Evolutionary conservation across 495 filamentous ascomycete species (phyloP), one percentile per base, ranked within the genome.

Genomic region (Daldinia vernicosa): DNA sequence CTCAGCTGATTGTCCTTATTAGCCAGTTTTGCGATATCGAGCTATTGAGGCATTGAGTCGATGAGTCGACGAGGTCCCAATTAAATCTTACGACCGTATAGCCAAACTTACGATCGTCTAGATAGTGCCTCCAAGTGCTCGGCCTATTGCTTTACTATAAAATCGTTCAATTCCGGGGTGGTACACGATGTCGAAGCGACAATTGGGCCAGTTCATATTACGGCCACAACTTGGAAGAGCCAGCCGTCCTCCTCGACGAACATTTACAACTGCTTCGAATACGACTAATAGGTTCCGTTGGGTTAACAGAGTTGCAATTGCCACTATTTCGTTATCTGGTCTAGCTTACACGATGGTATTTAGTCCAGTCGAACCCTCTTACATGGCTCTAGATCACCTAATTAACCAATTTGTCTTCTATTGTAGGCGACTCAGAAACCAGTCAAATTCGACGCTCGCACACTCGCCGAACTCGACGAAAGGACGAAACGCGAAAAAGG

Each of bases 391-490:
- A 30, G 47, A 54, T 19, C 37, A 14, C 40, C 33, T 52, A 76
- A 70, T 72, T 72, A 63, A 76, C 69, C 14, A 56, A 40, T 15
- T 52, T 19, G 9, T 26, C 30, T 15, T 57, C 60, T 27, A n/a
- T 24, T 63, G 26, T 75, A 85, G 83, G 74, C 78, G 40, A 60
- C 68, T 60, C 74, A 78, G 64, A 78, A 81, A 35, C 78, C 82
- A 32, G 71, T 76, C 22, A 76, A 75, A 40, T 76, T 82, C 70
- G 82, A 84, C 61, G 66, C 76, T 40, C 76, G 75, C 35, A 76
- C 92, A 58, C 93, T 93, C 60, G 91, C 91, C 75, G 90, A 93
- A 69, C 86, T 88, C 55, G 92, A 94, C 79, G 81, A 79, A 60
- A 81, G 89, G 45, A 82, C 82, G 40, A 93, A 92, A 78, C 84